Evolutionary conservation across 2,329 filamentous ascomycete species (phyloP), one percentile per base, ranked within the genome.

Genomic region (Colletotrichum phormii): DNA sequence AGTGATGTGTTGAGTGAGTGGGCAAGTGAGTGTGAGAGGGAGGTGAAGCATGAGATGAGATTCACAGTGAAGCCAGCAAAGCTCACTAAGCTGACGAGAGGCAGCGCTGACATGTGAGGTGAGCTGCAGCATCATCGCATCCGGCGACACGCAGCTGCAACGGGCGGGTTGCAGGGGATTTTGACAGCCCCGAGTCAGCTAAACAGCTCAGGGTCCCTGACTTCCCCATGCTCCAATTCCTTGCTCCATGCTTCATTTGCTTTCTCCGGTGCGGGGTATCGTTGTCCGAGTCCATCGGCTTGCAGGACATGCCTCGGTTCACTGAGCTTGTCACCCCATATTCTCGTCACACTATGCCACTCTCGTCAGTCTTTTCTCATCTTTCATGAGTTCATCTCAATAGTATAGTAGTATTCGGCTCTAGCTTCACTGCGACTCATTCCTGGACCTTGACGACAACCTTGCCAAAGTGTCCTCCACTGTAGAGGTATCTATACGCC

Each of bases 401-500:
- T 13, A 6, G 9, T 37, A 31, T 9, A 6, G 9, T 24, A 7
- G 1, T 1, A 57, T 13, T 46, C 15, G 9, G 12, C 12, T 5
- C 22, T 9, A 6, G 15, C 1, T 13, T 24, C 24, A 6, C 4
- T 5, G 4, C 7, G 7, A 5, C 22, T 6, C 7, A 24, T 67
- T 80, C 79, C 9, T 76, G 79, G 15, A 85, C 82, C 75, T 78
- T 86, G 67, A 91, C 82, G 9, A 87, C 83, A 35, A 91, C 83
- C 80, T 91, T 91, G 29, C 89, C 89, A 77, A 91, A 89, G 75
- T 90, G 88, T 74, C 84, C 85, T 46, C 88, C 86, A 51, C 82
- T 84, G 76, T 80, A 86, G 78, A 90, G 81, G 76, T 89, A 89
- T 74, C 86, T 79, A 74, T 90, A 84, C 6, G 89, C 89, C 75